Base-by-base conservation (phyloP, 331 rosid genomes). In the Acacia concinna region DNA sequence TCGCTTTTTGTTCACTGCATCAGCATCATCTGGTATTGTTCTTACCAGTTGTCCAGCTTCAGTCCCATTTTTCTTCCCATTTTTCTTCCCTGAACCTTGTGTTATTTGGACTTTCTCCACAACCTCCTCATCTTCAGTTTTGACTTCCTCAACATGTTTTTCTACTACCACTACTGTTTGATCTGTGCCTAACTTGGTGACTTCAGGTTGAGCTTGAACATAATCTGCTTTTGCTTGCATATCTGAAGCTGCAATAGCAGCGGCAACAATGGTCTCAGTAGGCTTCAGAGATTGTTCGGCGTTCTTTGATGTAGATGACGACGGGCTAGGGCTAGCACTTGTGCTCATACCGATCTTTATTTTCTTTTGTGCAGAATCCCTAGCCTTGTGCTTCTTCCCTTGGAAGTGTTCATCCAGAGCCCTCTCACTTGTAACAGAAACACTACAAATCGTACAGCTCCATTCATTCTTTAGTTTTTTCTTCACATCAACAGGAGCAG, bases 311-410 rank as follows among this genome's bases (percentile, higher is more conserved):
- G 57, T 59, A 20, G 71, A 31, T 32, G 68, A 78, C 15, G 67
- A 76, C 20, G 67, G 31, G 60, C n/a, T 64, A 49, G 67, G 31
- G 60, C 23, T 57, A 49, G 63, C 70, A 62, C 27, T 32, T 74
- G 77, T 84, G 47, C 70, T 32, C 73, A 72, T 84, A 52, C 69
- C 78, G 20, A 20, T 70, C 30, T 12, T 65, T 25, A 65, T 78
- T 65, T 44, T 73, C 23, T 85, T 75, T 20, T 77, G 21, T n/a
- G 27, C 30, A 54, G 74, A 84, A 78, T 83, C 94, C 62, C 75
- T 90, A 63, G 91, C 85, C 84, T 62, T 89, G 88, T 92, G 98
- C 87, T 81, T 94, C 87, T 21, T 90, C 8, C 98, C 94, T 0
- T 65, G 83, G 62, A 90, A 82, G 82, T 94, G 97, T 6, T 69